Evolutionary conservation across 148 eudicot genomes (phyloP), one percentile per base, ranked within the genome.

Genomic region (Persicaria maculosa): DNA sequence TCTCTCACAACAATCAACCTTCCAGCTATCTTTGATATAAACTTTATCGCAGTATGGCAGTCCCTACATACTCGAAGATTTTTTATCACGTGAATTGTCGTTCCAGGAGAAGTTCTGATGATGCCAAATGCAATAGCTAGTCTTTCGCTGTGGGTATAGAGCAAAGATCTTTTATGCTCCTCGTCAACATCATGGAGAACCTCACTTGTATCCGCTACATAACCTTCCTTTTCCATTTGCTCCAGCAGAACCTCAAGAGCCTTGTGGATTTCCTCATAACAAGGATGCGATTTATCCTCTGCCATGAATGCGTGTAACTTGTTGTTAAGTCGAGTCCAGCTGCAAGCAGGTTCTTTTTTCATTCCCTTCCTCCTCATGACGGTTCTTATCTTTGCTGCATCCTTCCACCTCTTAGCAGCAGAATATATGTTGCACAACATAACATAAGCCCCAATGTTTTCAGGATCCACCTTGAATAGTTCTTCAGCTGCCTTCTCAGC

Each of bases 211-310:
- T 84, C 82, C 22, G 83, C 79, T 81, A 84, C 81, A 74, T 89
- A 86, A 54, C 93, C 97, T 84, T 88, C 95, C 74, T 44, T 78
- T 70, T 91, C 87, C 79, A 89, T 89, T 59, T 81, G 14, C 72
- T 84, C 86, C 43, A 76, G 68, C 47, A 91, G 81, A 65, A 79
- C 77, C 81, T 80, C 59, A 44, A 87, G 81, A 14, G 81, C 86
- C 65, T 71, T 76, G 54, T 78, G 75, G 79, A 93, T 88, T 57
- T 57, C 74, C 65, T 71, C 74, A 19, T 84, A 87, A 75, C 50
- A 84, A 5, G 90, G 91, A 75, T 91, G 94, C 44, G 89, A 88
- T 80, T 84, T 77, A 78, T 93, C 94, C 47, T 97, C 97, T 1
- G 98, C 84, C 93, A 94, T 94, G 86, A 84, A 82, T 40, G 80